Base-by-base conservation (phyloP, 1,284 basidiomycete species). In the Psilocybe mexicana region DNA sequence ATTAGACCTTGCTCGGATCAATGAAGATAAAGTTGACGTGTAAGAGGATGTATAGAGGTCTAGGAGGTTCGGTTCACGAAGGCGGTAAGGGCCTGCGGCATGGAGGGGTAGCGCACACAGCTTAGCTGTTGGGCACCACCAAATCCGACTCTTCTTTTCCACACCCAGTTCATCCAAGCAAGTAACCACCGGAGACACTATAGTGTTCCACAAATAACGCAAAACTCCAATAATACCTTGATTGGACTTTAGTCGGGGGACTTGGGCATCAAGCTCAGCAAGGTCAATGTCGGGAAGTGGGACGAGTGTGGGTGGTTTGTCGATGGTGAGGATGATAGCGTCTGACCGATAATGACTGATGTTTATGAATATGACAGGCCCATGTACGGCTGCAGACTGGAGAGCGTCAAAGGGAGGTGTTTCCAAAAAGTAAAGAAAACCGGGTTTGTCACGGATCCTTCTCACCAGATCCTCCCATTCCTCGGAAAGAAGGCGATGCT, bases 51-150 rank as follows among this genome's bases (percentile, higher is more conserved):
- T 46, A 46, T 70, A 76, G 10, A 63, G 7, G 14, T 75, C 67
- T 2, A 63, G 63, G 14, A 76, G 55, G n/a, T 58, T 54, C 6
- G 14, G 23, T 42, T 45, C 23, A 1, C 35, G 30, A 18, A 18
- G 48, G 38, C n/a, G 45, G 45, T 62, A 61, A 6, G 47, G 52
- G 26, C 71, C 69, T 7, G 77, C 76, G 1, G 76, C 76, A 38
- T 80, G 78, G 0, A 80, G 58, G 1, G 79, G 79, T 14, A 80
- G 57, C 10, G 64, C 63, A 14, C 71, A 62, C 25, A 79, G 63
- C 3, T 51, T 42, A 0, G 69, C 0, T 73, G 18, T 75, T 2
- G 75, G 76, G 54, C 76, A 80, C 78, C 79, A 80, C 76, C 78
- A 80, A 14, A 81, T 65, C 8, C 73, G 71, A 44, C 35, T 55